phyloP scores from a whole-genome alignment of 2,329 filamentous ascomycete species.

The Calonectria hongkongensis region DNA sequence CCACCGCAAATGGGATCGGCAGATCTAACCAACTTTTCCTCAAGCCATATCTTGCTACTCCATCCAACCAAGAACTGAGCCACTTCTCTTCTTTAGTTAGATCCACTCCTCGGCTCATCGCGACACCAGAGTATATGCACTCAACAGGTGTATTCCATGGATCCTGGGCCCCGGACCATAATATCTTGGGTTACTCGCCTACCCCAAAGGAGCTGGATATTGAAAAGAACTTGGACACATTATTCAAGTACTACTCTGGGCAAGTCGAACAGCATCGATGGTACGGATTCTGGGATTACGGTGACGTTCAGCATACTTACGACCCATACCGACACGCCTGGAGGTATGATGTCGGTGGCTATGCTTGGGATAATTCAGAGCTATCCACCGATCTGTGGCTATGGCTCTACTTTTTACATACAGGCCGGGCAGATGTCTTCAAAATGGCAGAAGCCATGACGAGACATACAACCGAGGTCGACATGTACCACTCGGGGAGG shows the following conservation, averaged over 20 bases:
- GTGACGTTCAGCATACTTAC: constrained; percentile 78
- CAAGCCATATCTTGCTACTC: constrained; percentile 66
- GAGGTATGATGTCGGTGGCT: constrained; percentile 78
- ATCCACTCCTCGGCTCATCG: constrained; percentile 70
- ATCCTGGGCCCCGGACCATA: constrained; percentile 41
- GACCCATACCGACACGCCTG: constrained; percentile 75
- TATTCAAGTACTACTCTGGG: constrained; percentile 72
- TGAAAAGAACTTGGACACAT: constrained; percentile 71
- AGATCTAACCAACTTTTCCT: constrained; percentile 75
- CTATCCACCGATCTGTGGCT: constrained; percentile 77
- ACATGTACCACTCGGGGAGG: constrained; percentile 75
- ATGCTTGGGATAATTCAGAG: constrained; percentile 79
- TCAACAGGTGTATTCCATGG: constrained; percentile 43
- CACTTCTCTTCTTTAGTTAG: constrained; percentile 52
- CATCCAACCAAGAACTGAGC: constrained; percentile 66
- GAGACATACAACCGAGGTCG: constrained; percentile 76
- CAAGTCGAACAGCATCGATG: constrained; percentile 75
- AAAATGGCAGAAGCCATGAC: constrained; percentile 75
- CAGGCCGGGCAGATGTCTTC: constrained; percentile 73
- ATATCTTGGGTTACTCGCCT: constrained; percentile 28
- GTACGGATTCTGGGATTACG: constrained; percentile 78
- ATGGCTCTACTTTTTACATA: constrained; percentile 77
- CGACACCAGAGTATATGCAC: constrained; percentile 67
- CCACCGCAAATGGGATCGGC: constrained; percentile 74
- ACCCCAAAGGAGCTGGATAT: constrained; percentile 61